phyloP scores from a whole-genome alignment of 2,329 filamentous ascomycete species.

The Ceratocystis eucalypticola region DNA sequence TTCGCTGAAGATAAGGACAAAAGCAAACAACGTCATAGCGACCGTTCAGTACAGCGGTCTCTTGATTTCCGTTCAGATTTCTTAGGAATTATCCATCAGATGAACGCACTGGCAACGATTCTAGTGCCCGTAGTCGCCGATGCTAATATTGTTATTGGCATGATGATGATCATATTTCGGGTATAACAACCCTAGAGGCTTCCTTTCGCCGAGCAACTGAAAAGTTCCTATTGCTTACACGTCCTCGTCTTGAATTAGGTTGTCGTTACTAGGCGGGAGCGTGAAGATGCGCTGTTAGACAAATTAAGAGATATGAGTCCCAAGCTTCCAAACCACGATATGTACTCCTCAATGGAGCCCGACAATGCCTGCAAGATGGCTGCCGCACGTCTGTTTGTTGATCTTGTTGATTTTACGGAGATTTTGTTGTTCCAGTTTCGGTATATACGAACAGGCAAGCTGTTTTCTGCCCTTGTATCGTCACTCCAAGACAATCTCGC shows the following conservation, averaged over 20 bases:
- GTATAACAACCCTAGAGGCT: background rate
- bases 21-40: slow-evolving; percentile 6
- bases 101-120: slow-evolving; percentile 1
- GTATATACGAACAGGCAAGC: slow-evolving; percentile 13
- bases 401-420: slow-evolving; percentile 13
- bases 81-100: background rate
- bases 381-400: slow-evolving; percentile 6
- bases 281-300: slow-evolving; percentile 11
- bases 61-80: slow-evolving; percentile 6
- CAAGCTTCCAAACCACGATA: background rate
- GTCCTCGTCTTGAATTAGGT: background rate
- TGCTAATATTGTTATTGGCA: slow-evolving; percentile 11
- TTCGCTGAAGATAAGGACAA: slow-evolving; percentile 9
- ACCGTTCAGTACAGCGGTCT: background rate
- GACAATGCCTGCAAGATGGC: slow-evolving; percentile 15
- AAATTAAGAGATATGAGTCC: slow-evolving; percentile 8
- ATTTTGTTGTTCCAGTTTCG: slow-evolving; percentile 14
- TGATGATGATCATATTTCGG: slow-evolving; percentile 14
- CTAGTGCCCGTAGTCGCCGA: slow-evolving; percentile 10
- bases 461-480: slow-evolving; percentile 9
- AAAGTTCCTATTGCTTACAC: background rate
- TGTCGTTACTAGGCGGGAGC: slow-evolving; percentile 13
- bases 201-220: background rate
- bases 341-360: slow-evolving; percentile 10
- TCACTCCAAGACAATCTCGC: slow-evolving; percentile 6